These are phyloP conservation scores for Diaporthe aspalathi DNA, from an alignment of 2,329 filamentous ascomycete species.

Conservation along the genomic window DNA sequence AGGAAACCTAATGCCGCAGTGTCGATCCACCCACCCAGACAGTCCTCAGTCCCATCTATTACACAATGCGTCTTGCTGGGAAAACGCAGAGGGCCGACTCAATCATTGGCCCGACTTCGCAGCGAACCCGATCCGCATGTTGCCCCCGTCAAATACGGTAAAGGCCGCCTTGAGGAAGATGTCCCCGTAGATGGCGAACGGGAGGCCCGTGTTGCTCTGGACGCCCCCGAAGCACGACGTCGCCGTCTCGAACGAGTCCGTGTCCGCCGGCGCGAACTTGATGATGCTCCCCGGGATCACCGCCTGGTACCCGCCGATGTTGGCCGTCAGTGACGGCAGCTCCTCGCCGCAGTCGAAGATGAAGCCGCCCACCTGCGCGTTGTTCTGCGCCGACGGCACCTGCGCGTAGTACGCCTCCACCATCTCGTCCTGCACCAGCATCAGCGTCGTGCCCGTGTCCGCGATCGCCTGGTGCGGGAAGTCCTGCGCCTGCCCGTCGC, in stretches of 20 bases:
- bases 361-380: constrained; percentile 60
- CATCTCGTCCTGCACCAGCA: constrained; percentile 64
- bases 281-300: constrained; percentile 57
- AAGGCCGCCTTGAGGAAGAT: constrained; percentile 78
- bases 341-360: constrained; percentile 44
- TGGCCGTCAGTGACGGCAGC: constrained; percentile 51
- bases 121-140: constrained; percentile 60
- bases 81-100: background rate
- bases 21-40: background rate
- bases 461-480: constrained; percentile 65
- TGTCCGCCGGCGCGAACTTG: constrained; percentile 58
- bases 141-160: constrained; percentile 69
- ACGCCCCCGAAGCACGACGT: constrained; percentile 74
- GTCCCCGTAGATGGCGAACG: constrained; percentile 75
- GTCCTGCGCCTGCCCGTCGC: constrained; percentile 50
- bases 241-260: constrained; percentile 62
- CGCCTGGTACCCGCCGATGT: constrained; percentile 61
- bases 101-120: constrained; percentile 44
- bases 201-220: constrained; percentile 67
- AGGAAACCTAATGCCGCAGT: constrained; percentile 5
- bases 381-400: constrained; percentile 60
- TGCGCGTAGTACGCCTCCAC: constrained; percentile 67
- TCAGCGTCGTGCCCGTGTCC: constrained; percentile 75
- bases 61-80: background rate
- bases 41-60: too few species aligned